Conservation (phyloP, 140 eudicot genomes). For the Senecio squalidus region DNA sequence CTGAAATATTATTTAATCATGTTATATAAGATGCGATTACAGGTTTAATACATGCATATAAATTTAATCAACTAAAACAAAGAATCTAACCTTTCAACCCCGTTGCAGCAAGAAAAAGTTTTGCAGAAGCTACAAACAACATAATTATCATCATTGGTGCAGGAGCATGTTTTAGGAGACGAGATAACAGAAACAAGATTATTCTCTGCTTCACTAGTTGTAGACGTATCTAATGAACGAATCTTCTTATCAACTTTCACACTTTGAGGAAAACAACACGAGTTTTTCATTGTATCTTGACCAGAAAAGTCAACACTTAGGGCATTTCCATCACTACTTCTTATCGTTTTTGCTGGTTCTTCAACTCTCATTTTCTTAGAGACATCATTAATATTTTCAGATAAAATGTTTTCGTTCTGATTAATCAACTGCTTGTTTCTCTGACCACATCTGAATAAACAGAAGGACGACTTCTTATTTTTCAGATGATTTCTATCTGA, state of each 20-base stretch:
- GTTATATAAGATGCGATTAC: conserved; percentile 1
- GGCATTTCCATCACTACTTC: conserved; percentile 79
- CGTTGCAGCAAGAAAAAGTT: conserved; percentile 23
- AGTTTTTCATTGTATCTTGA: conserved; percentile 37
- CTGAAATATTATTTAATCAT: conserved; percentile 20
- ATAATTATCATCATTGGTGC: conserved; percentile 28
- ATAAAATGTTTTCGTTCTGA: conserved; percentile 30
- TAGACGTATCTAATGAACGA: conserved; percentile 30
- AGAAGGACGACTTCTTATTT: conserved; percentile 45
- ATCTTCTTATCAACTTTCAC: conserved; percentile 38
- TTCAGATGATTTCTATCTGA: conserved; percentile 24
- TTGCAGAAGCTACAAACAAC: conserved; percentile 30
- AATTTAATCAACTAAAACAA: conserved; percentile 11
- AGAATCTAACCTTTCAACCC: conserved; percentile 37
- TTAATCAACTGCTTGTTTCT: conserved; percentile 30
- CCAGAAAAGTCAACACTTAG: conserved; percentile 37
- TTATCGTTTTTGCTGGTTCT: conserved; percentile 44
- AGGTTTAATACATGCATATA: neutral
- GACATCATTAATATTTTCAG: conserved; percentile 37
- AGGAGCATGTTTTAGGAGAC: conserved; percentile 31
- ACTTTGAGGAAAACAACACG: conserved; percentile 35
- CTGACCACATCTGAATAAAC: conserved; percentile 58
- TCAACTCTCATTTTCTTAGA: too few relatives aligned
- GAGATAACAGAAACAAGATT: conserved; percentile 28
- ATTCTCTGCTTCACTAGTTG: conserved; percentile 28